These are phyloP conservation scores for Tylopilus orsonianus DNA, from an alignment of 1,284 basidiomycete species.

Conservation along the genomic window DNA sequence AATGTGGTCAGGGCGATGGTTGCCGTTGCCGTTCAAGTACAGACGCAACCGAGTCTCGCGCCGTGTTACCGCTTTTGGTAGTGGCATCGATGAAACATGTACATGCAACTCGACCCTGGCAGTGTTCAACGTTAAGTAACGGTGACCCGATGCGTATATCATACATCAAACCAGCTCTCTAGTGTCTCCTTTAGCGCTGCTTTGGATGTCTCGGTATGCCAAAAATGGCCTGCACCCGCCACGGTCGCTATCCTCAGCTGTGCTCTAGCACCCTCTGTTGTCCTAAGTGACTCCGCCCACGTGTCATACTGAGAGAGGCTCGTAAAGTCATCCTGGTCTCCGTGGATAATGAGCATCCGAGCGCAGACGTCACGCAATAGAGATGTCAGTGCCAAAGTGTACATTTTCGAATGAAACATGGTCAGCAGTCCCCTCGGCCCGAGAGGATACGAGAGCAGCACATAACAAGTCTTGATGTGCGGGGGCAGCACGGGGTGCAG, in stretches of 20 bases:
- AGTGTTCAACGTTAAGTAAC: constrained; percentile 1
- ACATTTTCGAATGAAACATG: constrained; percentile 57
- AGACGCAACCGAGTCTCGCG: background rate
- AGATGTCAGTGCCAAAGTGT: constrained; percentile 48
- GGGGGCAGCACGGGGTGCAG: constrained; percentile 51
- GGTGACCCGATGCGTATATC: background rate
- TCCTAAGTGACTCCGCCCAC: constrained; percentile 50
- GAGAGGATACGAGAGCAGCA: constrained; percentile 77
- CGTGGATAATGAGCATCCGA: constrained; percentile 64
- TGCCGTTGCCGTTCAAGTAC: constrained; percentile 28
- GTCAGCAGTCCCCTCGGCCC: constrained; percentile 68
- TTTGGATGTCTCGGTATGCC: constrained; percentile 32
- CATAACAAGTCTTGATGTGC: constrained; percentile 55
- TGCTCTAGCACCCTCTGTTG: constrained; percentile 21
- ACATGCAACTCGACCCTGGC: constrained; percentile 11
- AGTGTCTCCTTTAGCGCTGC: constrained; percentile 19
- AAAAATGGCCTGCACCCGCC: constrained; percentile 49
- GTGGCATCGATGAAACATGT: background rate
- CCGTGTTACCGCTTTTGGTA: constrained; percentile 20
- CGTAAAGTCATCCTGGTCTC: constrained; percentile 76
- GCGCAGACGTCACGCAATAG: constrained; percentile 45
- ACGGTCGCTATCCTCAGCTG: constrained; percentile 34
- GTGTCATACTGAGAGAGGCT: constrained; percentile 47
- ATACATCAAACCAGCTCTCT: constrained; percentile 22
- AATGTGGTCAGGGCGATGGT: constrained; percentile 27